Evolutionary conservation across 1,139 yeast genomes (phyloP).

Genomic region (Pneumocystis canis): DNA sequence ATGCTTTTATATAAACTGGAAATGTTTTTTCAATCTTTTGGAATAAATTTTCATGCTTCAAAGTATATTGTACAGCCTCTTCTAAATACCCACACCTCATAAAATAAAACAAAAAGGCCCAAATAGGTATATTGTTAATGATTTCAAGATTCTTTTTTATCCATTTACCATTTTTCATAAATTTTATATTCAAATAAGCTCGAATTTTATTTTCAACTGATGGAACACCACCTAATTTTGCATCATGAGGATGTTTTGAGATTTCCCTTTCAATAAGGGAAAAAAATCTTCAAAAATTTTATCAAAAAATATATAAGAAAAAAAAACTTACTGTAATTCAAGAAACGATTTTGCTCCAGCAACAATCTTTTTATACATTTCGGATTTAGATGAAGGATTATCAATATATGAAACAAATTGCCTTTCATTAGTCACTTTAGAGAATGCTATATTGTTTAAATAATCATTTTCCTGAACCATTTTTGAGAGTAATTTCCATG

Average conservation of each 20-base stretch:
- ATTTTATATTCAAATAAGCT: conserved; percentile 41
- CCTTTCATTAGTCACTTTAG: conserved; percentile 30
- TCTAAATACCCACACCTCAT: conserved; percentile 66
- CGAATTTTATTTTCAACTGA: conserved; percentile 56
- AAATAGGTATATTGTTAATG: conserved; percentile 73
- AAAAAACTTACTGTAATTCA: conserved; percentile 56
- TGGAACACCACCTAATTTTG: conserved; percentile 46
- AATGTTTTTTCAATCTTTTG: conserved; percentile 75
- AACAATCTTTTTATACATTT: conserved; percentile 31
- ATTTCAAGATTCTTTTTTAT: conserved; percentile 34
- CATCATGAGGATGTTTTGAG: conserved; percentile 43
- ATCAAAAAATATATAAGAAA: background rate
- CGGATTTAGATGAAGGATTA: conserved; percentile 20
- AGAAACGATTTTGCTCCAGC: conserved; percentile 30
- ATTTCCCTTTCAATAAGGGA: conserved; percentile 61
- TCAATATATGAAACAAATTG: conserved; percentile 28
- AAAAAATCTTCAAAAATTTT: conserved; percentile 30
- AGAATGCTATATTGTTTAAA: conserved; percentile 16
- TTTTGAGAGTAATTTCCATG: conserved; percentile 24
- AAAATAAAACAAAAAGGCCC: conserved; percentile 81
- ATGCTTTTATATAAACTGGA: conserved; percentile 64
- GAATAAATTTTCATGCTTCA: conserved; percentile 43
- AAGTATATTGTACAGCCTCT: conserved; percentile 56
- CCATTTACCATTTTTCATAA: conserved; percentile 33
- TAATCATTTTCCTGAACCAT: conserved; percentile 20